Base-by-base conservation (phyloP, 371 early-diverging fungal genomes). In the Lichtheimia hyalospora region DNA sequence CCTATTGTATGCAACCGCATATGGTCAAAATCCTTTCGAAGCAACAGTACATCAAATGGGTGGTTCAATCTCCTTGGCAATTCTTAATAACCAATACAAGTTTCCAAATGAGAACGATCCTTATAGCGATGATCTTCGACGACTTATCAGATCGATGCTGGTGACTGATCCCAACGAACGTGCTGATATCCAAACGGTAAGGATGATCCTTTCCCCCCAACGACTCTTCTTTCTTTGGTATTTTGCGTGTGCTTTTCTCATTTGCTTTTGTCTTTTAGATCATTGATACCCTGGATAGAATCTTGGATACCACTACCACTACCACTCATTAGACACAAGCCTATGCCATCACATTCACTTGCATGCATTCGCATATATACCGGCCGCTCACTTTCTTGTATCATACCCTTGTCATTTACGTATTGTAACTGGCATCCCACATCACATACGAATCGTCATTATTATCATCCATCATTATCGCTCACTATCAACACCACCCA, bases 11-110 rank as follows among this genome's bases (percentile, higher is more conserved):
- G 89, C 89, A 0, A 81, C 89, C 60, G 88, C 90, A 0, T 89
- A 83, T 64, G 85, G 85, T 0, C 72, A 79, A 41, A 86, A 85
- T 40, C 92, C 92, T 0, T 91, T 89, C 54, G 92, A 89, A 58
- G 77, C 83, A 8, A 85, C 79, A 39, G 68, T 71, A 51, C 85
- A 79, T 54, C 87, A 87, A 42, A 83, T 86, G 41, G 90, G 90
- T 49, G 89, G 90, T 0, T 86, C 86, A 0, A 83, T 89, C 25
- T 83, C 86, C 1, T 72, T 91, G 54, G 88, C 92, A 2, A 89
- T 89, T 1, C 49, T 77, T 50, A 89, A 88, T 39, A 84, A 81
- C 3, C 78, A 80, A 12, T 87, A 82, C 53, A 62, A 70, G 3
- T 82, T 85, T 49, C 90, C 92, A 0, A 18, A 18, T 12, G 53